Evolutionary conservation across 768 basidiomycete genomes (phyloP).

Genomic region (Lenzites betulinus): DNA sequence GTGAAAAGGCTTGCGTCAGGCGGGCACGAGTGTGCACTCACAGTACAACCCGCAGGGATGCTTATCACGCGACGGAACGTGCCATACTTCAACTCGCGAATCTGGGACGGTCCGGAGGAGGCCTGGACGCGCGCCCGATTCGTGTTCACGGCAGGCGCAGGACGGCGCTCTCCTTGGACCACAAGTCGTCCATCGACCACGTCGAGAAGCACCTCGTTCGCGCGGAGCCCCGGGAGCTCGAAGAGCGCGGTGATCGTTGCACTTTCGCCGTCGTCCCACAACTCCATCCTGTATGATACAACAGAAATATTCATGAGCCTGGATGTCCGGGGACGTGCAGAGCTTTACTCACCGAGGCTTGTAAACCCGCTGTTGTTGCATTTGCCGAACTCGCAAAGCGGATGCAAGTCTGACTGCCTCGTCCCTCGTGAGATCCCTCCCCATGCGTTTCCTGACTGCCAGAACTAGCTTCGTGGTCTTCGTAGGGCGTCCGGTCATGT

Average conservation of each 20-base stretch:
- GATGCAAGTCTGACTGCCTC: conserved; percentile 8
- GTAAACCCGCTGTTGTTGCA: conserved; percentile 14
- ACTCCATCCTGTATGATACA: conserved; percentile 36
- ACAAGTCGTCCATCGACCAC: conserved; percentile 36
- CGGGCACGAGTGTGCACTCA: conserved; percentile 7
- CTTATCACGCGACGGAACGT: conserved; percentile 38
- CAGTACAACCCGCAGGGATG: conserved; percentile 41
- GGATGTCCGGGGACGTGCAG: background rate
- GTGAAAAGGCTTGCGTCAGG: background rate
- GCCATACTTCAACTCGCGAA: conserved; percentile 44
- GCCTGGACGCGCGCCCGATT: background rate
- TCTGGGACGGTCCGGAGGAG: conserved; percentile 20
- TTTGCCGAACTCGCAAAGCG: conserved; percentile 3
- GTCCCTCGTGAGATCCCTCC: conserved; percentile 9
- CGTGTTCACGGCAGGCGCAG: background rate
- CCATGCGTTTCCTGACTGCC: conserved; percentile 12
- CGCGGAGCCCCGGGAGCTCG: conserved; percentile 33
- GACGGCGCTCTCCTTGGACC: conserved; percentile 38
- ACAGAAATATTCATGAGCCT: no score
- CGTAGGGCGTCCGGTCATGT: conserved; percentile 9
- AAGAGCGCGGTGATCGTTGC: conserved; percentile 28
- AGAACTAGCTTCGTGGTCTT: background rate
- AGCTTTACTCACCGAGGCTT: conserved; percentile 14
- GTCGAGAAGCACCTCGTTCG: conserved; percentile 37
- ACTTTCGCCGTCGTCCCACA: conserved; percentile 40